Conservation (phyloP, 805 yeast genomes). For the Lachancea nothofagi region DNA sequence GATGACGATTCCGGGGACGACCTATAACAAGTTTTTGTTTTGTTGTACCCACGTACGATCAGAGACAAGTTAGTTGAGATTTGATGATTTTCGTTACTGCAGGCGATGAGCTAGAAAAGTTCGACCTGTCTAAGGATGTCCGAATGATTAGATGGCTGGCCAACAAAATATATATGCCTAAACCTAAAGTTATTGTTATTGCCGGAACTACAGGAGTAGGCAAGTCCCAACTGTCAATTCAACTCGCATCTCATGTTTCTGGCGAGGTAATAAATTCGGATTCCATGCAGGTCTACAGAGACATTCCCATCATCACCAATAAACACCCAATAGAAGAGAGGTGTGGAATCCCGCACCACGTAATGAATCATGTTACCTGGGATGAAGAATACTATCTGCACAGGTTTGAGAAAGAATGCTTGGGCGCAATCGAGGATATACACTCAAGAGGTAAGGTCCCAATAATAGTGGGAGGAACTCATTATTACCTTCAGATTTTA, state of each 20-base stretch:
- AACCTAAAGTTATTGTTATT: constrained; percentile 49
- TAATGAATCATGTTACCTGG: constrained; percentile 82
- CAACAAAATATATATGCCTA: constrained; percentile 5
- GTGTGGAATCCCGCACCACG: constrained; percentile 72
- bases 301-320: constrained; percentile 73
- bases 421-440: constrained; percentile 54
- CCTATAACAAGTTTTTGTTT: neutral
- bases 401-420: constrained; percentile 70
- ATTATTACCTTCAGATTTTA: constrained; percentile 79
- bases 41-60: constrained; percentile 4
- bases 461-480: constrained; percentile 92
- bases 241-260: constrained; percentile 64
- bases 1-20: constrained; percentile 43
- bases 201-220: constrained; percentile 98
- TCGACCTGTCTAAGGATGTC: neutral
- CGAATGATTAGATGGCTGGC: constrained; percentile 2
- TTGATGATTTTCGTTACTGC: neutral
- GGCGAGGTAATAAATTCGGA: constrained; percentile 96
- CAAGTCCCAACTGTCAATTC: constrained; percentile 65
- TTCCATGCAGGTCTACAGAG: constrained; percentile 90
- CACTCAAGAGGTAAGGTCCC: constrained; percentile 68
- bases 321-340: constrained; percentile 84
- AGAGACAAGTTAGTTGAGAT: no score
- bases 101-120: constrained; percentile 5
- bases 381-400: constrained; percentile 75